Evolutionary conservation across 2,329 filamentous ascomycete genomes (phyloP), one percentile per base, ranked within the genome.

Genomic region (Bipolaris oryzae): DNA sequence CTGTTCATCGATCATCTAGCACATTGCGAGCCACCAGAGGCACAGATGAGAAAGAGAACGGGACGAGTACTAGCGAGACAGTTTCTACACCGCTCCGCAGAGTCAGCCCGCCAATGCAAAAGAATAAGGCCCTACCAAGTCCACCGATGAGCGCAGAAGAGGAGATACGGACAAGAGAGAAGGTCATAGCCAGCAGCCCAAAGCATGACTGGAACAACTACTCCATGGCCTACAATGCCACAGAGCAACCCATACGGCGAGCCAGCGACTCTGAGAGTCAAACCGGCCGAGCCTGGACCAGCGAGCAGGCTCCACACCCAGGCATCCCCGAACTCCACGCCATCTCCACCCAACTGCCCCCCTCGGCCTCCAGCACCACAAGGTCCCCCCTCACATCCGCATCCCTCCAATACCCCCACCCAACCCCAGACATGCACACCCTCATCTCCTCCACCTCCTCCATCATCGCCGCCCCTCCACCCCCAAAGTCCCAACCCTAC

Each of bases 111-210:
- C 68, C 66, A 1, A 53, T 75, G 1, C 59, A 54, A 44, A 73
- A 68, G 20, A 74, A 74, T 64, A 74, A 74, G 54, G 70, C 71
- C 31, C 59, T 75, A 0, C 71, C 68, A 18, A 68, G 59, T 38
- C 68, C 68, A 2, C 71, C 73, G 2, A 59, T 51, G 23, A 62
- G 53, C 21, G 38, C 52, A 50, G 58, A 57, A 50, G 67, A 61
- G 38, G 65, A 60, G 50, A 54, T 53, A 42, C 61, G 57, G 3
- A 64, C 63, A 15, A 34, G 63, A 28, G 59, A 64, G 16, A 64
- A 60, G 23, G 63, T 64, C 33, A 56, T 44, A 1, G 39, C 46
- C 5, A 51, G 35, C 35, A 61, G 55, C 43, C 55, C 55, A 18
- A 49, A 43, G 18, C 58, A 55, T 37, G 43, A 60, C 28, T 60